phyloP scores from a whole-genome alignment of 2,329 filamentous ascomycete species.

The Penicillium sp. region DNA sequence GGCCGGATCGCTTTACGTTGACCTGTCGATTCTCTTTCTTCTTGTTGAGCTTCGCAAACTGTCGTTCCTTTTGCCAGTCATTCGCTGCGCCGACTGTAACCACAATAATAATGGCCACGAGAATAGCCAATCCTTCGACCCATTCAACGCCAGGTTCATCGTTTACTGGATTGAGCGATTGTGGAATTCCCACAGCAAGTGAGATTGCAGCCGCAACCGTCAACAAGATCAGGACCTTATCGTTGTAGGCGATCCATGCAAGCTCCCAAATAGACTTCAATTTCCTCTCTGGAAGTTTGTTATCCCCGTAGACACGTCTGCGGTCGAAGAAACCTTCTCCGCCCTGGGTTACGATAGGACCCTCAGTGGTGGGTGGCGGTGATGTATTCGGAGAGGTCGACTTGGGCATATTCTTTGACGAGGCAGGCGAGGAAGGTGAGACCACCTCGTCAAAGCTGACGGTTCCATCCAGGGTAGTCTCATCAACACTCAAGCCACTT shows the following conservation, averaged over 20 bases:
- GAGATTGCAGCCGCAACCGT: conserved; percentile 71
- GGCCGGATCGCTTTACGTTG: conserved; percentile 73
- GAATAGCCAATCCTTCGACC: conserved; percentile 79
- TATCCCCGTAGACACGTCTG: conserved; percentile 67
- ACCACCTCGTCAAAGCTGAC: conserved; percentile 65
- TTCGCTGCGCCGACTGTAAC: conserved; percentile 74
- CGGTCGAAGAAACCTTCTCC: conserved; percentile 53
- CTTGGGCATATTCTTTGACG: conserved; percentile 26
- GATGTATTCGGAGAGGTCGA: conserved; percentile 19
- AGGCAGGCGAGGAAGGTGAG: neutral
- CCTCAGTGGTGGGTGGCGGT: conserved; percentile 1
- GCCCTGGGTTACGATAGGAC: conserved; percentile 5
- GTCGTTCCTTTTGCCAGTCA: conserved; percentile 78
- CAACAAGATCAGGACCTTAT: conserved; percentile 72
- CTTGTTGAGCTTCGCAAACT: conserved; percentile 76
- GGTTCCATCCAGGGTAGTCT: conserved; percentile 59
- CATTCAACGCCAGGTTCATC: conserved; percentile 64
- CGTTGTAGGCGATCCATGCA: conserved; percentile 78
- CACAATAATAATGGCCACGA: conserved; percentile 72
- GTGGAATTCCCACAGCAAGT: conserved; percentile 70
- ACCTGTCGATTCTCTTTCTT: conserved; percentile 74
- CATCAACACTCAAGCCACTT: conserved; percentile 68
- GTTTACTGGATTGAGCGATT: conserved; percentile 57
- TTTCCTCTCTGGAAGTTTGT: conserved; percentile 65
- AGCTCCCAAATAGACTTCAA: conserved; percentile 67